Evolutionary conservation across 2,329 filamentous ascomycete species (phyloP).

Genomic region (Coleophoma crateriformis): DNA sequence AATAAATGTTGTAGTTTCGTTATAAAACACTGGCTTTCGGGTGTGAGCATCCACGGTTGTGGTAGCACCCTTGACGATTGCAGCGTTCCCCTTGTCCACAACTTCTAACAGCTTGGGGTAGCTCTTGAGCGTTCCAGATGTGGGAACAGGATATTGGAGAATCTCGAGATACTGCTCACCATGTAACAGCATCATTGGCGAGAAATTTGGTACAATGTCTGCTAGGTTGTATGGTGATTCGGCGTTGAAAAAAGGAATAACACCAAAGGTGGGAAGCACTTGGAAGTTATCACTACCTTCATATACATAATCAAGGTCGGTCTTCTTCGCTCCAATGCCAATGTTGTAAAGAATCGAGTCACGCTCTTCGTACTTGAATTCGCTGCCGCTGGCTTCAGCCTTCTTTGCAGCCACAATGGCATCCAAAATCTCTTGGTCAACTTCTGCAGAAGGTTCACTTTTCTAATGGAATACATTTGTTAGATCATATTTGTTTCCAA

Average conservation of each 20-base stretch:
- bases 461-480: constrained; percentile 20
- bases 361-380: constrained; percentile 78
- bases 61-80: constrained; percentile 73
- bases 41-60: constrained; percentile 81
- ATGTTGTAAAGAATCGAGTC: constrained; percentile 96
- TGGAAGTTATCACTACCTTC: constrained; percentile 92
- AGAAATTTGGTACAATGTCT: constrained; percentile 91
- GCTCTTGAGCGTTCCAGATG: constrained; percentile 69
- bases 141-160: constrained; percentile 86
- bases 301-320: constrained; percentile 81
- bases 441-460: constrained; percentile 23
- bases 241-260: constrained; percentile 89
- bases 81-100: constrained; percentile 89
- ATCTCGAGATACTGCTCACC: constrained; percentile 98
- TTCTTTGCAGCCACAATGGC: constrained; percentile 74
- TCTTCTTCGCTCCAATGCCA: constrained; percentile 85
- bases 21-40: constrained; percentile 92
- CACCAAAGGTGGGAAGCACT: constrained; percentile 88
- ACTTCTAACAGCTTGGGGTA: constrained; percentile 84
- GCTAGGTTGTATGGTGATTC: constrained; percentile 73
- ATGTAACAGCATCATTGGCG: constrained; percentile 97
- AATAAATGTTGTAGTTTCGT: constrained; percentile 90
- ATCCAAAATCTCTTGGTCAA: constrained; percentile 60
- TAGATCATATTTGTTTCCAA: constrained; percentile 17
- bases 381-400: constrained; percentile 64